Evolutionary conservation across 129 eudicot species (phyloP).

Genomic region (Chrysanthemum makinoi): DNA sequence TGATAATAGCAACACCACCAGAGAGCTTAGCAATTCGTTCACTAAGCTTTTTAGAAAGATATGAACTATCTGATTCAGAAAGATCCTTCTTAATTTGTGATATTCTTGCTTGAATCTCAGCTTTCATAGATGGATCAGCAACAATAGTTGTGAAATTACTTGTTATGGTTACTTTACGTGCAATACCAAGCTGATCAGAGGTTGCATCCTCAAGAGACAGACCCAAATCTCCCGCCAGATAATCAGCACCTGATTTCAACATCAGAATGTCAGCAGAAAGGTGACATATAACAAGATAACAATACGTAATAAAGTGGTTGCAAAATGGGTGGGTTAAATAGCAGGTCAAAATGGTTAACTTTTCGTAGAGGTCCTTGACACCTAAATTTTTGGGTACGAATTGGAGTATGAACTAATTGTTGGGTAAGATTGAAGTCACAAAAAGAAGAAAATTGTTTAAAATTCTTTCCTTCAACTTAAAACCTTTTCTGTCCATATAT

Average conservation of each 20-base stretch:
- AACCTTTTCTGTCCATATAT: background rate
- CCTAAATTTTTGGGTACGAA: background rate
- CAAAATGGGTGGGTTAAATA: background rate
- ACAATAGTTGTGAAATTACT: conserved; percentile 71
- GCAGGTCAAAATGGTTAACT: background rate
- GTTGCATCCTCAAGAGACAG: conserved; percentile 66
- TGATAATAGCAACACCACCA: conserved; percentile 79
- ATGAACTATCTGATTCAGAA: conserved; percentile 64
- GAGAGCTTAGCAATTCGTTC: conserved; percentile 92
- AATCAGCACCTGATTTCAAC: conserved; percentile 75
- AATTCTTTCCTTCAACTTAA: background rate
- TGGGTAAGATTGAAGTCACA: background rate
- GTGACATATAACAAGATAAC: background rate
- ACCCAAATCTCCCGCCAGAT: conserved; percentile 83
- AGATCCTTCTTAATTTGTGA: conserved; percentile 87
- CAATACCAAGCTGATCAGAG: conserved; percentile 93
- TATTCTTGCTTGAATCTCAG: conserved; percentile 84
- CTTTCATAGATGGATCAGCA: conserved; percentile 73
- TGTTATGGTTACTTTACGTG: conserved; percentile 66
- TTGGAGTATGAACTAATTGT: background rate
- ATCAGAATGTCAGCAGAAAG: conserved; percentile 4
- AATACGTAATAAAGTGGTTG: background rate
- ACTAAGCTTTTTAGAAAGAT: conserved; percentile 53
- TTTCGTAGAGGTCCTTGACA: too few species aligned
- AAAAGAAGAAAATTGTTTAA: background rate